Base-by-base conservation (phyloP, 2,329 filamentous ascomycete species). In the Aaosphaeria arxii region DNA sequence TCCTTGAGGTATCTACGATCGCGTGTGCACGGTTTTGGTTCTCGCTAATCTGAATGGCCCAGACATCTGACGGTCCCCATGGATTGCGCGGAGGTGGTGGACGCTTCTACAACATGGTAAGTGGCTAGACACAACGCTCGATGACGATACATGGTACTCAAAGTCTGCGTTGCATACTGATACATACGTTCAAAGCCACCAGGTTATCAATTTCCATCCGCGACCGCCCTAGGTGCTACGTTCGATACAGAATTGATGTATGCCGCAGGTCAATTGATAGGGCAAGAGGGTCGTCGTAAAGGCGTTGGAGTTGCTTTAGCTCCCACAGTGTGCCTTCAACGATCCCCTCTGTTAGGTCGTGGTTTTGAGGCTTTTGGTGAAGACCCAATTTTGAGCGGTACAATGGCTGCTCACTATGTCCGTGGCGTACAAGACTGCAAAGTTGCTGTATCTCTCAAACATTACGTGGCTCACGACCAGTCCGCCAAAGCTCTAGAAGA, bases 401-500 rank as follows among this genome's bases (percentile, higher is more conserved):
- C 91, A 42, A 88, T 85, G 3, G 85, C 86, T 1, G 84, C 84
- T 6, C 75, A 88, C 66, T 91, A 87, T 0, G 86, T 95, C 58
- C 80, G 76, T 42, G 89, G 88, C 1, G 81, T 88, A 6, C 86
- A 89, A 62, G 77, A 77, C 7, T 75, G 78, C 32, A 85, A 85
- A 0, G 86, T 91, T 1, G 87, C 89, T 53, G 85, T 88, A 5
- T 78, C 81, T 4, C 71, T 52, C 28, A 53, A 89, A 73, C 87
- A 90, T 59, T 87, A 77, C 40, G 75, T 89, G 24, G 79, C 74
- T 45, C 88, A 88, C 52, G 88, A 92, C 68, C 88, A 92, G 64
- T 41, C 44, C 6, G 7, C 9, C 11, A 28, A 35, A 7, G n/a
- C 30, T 28, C 7, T 44, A 6, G 43, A 44, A 36, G 43, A 44